Percentiles rank a stretch among this genome's conserved stretches.
phyloP scores from a whole-genome alignment of 1,284 basidiomycete species.

The Ustilago nuda region DNA sequence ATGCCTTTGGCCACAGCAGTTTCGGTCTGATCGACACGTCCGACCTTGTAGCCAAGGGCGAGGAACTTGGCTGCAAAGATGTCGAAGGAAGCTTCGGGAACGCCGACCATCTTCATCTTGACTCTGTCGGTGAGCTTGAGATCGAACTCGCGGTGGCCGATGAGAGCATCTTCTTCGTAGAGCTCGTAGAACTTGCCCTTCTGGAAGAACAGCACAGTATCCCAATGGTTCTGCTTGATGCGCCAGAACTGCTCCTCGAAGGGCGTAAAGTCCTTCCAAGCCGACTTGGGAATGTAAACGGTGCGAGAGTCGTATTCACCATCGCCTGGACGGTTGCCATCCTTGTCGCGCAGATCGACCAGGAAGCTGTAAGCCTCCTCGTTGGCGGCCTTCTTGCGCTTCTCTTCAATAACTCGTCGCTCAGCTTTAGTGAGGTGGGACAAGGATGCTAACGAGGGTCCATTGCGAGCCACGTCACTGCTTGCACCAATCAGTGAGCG shows the following conservation, averaged over 20 bases:
- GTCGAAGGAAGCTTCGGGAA: slow-evolving; percentile 93
- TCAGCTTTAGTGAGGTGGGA: slow-evolving; percentile 88
- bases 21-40: slow-evolving; percentile 95
- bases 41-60: slow-evolving; percentile 86
- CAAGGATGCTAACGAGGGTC: slow-evolving; percentile 43
- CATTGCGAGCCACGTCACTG: slow-evolving; percentile 18
- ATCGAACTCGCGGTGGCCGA: slow-evolving; percentile 69
- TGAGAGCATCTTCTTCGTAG: slow-evolving; percentile 69
- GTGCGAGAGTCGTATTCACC: slow-evolving; percentile 94
- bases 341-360: slow-evolving; percentile 82
- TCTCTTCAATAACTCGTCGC: slow-evolving; percentile 72
- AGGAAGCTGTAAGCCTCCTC: slow-evolving; percentile 89
- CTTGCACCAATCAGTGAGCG: slow-evolving; percentile 11
- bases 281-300: slow-evolving; percentile 80
- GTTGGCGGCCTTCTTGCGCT: slow-evolving; percentile 78
- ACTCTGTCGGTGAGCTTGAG: slow-evolving; percentile 81
- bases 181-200: slow-evolving; percentile 76
- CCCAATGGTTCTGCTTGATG: slow-evolving; percentile 68
- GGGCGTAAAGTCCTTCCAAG: slow-evolving; percentile 88
- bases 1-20: slow-evolving; percentile 80
- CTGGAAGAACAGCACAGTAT: slow-evolving; percentile 92
- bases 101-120: slow-evolving; percentile 97
- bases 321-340: slow-evolving; percentile 81
- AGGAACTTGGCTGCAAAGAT: slow-evolving; percentile 71
- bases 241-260: slow-evolving; percentile 80